Evolutionary conservation across 2,329 filamentous ascomycete genomes (phyloP).

Genomic region (Ophiocordyceps camponoti-rufipedis): DNA sequence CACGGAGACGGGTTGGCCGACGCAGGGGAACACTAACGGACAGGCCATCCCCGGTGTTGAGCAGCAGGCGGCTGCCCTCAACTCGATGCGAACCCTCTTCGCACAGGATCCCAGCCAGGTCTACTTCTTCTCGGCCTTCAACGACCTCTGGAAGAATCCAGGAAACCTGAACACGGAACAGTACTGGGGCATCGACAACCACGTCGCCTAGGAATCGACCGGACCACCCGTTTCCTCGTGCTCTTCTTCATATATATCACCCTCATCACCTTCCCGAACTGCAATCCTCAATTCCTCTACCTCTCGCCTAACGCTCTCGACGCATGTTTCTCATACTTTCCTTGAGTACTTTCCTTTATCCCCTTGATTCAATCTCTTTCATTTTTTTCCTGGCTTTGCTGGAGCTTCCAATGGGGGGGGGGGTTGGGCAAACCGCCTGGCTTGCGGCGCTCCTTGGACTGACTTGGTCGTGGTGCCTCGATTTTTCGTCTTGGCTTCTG

Average conservation of each 20-base stretch:
- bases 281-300: no score
- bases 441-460: neutral
- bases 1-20: conserved; percentile 76
- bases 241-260: neutral
- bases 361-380: neutral
- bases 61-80: conserved; percentile 49
- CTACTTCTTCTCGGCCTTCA: conserved; percentile 63
- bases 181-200: conserved; percentile 51
- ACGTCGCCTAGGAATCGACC: neutral
- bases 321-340: neutral
- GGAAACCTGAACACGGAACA: conserved; percentile 54
- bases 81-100: conserved; percentile 44
- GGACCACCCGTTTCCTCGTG: neutral
- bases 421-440: no score
- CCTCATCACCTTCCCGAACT: no score
- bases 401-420: neutral
- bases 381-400: neutral
- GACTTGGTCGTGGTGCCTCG: neutral
- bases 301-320: neutral
- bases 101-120: conserved; percentile 28
- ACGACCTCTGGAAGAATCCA: conserved; percentile 59
- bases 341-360: neutral
- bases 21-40: conserved; percentile 45
- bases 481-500: neutral
- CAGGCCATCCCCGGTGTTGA: conserved; percentile 47